These are phyloP conservation scores for Daldinia caldariorum DNA, from an alignment of 495 filamentous ascomycete species.

Conservation along the genomic window DNA sequence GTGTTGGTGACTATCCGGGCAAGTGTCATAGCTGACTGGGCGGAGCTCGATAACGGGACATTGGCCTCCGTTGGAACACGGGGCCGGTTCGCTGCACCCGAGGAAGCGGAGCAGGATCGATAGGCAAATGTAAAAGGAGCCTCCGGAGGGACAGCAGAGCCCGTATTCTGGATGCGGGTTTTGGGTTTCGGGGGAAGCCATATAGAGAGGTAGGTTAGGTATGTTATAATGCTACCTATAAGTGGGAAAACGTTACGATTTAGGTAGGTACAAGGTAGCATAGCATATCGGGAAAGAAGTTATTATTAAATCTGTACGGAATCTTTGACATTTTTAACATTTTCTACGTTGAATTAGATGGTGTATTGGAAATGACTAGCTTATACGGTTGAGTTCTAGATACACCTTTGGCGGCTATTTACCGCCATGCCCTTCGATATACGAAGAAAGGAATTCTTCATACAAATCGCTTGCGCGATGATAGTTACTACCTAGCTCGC, in stretches of 20 bases:
- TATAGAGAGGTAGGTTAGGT: not conserved
- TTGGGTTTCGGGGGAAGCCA: conserved; percentile 2
- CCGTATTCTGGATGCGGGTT: conserved; percentile 36
- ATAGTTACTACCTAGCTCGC: too few relatives aligned
- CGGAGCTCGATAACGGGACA: conserved; percentile 42
- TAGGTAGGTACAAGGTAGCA: too few relatives aligned
- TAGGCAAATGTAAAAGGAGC: conserved; percentile 48
- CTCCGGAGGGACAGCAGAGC: conserved; percentile 44
- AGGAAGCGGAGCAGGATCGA: conserved; percentile 42
- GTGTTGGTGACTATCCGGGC: conserved; percentile 29
- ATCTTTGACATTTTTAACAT: not conserved
- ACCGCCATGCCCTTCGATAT: not conserved
- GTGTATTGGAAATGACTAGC: not conserved
- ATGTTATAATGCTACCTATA: not conserved
- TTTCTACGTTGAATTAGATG: not conserved
- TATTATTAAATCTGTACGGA: not conserved
- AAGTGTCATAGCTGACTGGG: conserved; percentile 38
- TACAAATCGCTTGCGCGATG: too few relatives aligned
- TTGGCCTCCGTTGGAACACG: conserved; percentile 41
- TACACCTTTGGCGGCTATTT: not conserved
- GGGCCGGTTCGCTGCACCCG: conserved; percentile 50
- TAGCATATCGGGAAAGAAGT: not conserved
- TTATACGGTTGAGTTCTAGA: not conserved
- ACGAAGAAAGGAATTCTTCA: not conserved
- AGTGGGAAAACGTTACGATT: too few relatives aligned